Evolutionary conservation across 1,284 basidiomycete species (phyloP).

Genomic region (Ganoderma lingzhi): DNA sequence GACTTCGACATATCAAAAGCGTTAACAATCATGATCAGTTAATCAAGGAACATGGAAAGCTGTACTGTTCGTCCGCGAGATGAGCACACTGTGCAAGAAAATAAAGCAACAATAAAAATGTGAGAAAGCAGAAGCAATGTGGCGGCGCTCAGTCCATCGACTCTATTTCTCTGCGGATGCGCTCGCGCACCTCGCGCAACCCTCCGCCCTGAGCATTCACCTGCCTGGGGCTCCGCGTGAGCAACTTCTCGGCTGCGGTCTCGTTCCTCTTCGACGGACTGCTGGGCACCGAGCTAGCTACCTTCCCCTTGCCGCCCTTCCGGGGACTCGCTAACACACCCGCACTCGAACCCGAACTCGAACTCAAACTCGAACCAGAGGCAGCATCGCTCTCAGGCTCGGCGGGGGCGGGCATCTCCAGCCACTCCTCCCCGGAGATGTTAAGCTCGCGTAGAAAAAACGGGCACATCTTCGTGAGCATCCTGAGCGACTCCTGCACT

Average conservation of each 20-base stretch:
- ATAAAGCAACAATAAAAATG: constrained; percentile 58
- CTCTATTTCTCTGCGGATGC: constrained; percentile 79
- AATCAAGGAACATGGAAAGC: background rate
- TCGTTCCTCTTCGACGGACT: constrained; percentile 54
- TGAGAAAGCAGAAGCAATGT: background rate
- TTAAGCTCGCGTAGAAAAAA: constrained; percentile 75
- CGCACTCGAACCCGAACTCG: constrained; percentile 33
- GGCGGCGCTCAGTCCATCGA: constrained; percentile 22
- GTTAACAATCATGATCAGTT: constrained; percentile 3
- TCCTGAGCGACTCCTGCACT: constrained; percentile 72
- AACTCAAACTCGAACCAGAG: constrained; percentile 10
- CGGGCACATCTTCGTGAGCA: constrained; percentile 74
- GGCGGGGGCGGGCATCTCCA: constrained; percentile 74
- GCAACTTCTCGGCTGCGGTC: constrained; percentile 60
- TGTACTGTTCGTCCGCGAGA: constrained; percentile 24
- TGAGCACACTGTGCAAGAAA: constrained; percentile 19
- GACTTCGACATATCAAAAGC: constrained; percentile 16
- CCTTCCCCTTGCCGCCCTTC: constrained; percentile 15
- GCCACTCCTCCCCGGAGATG: constrained; percentile 76
- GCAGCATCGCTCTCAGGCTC: constrained; percentile 14
- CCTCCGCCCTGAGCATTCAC: constrained; percentile 76
- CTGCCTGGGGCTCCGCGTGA: constrained; percentile 71
- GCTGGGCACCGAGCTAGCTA: constrained; percentile 32
- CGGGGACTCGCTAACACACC: constrained; percentile 29
- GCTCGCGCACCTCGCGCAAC: constrained; percentile 78